Evolutionary conservation across 257 asterid species (phyloP).

Genomic region (Dorcoceras hygrometricum): DNA sequence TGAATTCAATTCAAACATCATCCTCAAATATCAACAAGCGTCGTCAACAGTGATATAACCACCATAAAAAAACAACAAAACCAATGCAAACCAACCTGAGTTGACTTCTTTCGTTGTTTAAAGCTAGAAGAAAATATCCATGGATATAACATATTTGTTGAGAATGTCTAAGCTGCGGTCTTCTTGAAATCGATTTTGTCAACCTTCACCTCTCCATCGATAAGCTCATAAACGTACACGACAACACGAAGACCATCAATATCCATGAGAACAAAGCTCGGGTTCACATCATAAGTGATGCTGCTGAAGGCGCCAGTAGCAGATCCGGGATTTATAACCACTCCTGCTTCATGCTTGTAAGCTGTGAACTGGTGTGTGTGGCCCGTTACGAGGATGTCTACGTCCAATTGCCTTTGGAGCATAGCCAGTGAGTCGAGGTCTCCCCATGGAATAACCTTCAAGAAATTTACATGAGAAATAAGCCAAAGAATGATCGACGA

Average conservation of each 20-base stretch:
- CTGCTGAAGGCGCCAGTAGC: slow-evolving; percentile 98
- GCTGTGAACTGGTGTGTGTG: slow-evolving; percentile 97
- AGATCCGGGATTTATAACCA: slow-evolving; percentile 94
- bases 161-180: slow-evolving; percentile 51
- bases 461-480: slow-evolving; percentile 8
- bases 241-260: slow-evolving; percentile 93
- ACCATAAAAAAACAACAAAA: slow-evolving; percentile 14
- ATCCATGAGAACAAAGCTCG: slow-evolving; percentile 97
- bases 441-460: slow-evolving; percentile 96
- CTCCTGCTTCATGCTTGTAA: slow-evolving; percentile 97
- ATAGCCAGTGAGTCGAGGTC: slow-evolving; percentile 92
- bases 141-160: not conserved
- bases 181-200: slow-evolving; percentile 98
- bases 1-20: not conserved
- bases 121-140: not conserved
- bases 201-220: slow-evolving; percentile 97
- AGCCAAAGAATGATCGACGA: not conserved
- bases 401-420: slow-evolving; percentile 97
- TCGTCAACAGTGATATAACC: slow-evolving; percentile 12
- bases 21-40: slow-evolving; percentile 17
- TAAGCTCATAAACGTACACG: slow-evolving; percentile 89
- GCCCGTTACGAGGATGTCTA: slow-evolving; percentile 90
- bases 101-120: not conserved
- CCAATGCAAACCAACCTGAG: not conserved
- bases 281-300: slow-evolving; percentile 93